Evolutionary conservation across 352 stramenopile species (phyloP), one percentile per base, ranked within the genome.

Genomic region (Pythium angustatum): DNA sequence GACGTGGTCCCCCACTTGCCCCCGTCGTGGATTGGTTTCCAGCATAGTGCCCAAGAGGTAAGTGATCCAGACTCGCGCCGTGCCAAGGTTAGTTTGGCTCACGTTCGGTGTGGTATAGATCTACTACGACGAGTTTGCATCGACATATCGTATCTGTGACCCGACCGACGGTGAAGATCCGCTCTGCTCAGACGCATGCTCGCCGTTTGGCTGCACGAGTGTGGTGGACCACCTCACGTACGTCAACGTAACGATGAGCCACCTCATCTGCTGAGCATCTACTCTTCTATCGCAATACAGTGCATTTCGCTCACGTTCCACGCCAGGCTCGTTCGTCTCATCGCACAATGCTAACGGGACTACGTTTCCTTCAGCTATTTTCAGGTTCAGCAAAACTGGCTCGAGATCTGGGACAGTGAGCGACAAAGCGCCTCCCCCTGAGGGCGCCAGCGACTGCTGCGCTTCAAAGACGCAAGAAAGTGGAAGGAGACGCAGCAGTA

Each of bases 211-310:
- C 8, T 91, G 84, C 69, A 91, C 81, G 5, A 94, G 86, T 60
- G 83, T 94, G 49, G 79, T 92, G 12, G 86, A 94, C 69, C 86
- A 94, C 57, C 77, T 94, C 52, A 92, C 80, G 55, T 94, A 94
- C 72, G 70, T 94, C 55, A 94, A 94, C 71, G 86, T 94, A 54
- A 91, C 86, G 15, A 92, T 94, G 83, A 93, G 86, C 68, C 86
- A 94, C 68, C 75, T 94, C 56, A 83, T 91, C 38, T 94, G 86
- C 73, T 94, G 77, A 73, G n/a, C 44, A 11, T 15, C 5, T 22
- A 3, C 14, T 21, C 7, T 33, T 6, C 19, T 52, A 30, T 11
- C 40, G 15, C 38, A 44, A 41, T 26, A 44, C 59, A 52, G 53
- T 33, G 48, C 15, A n/a, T 47, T 38, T 38, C 22, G 3, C 51